Evolutionary conservation across 2,329 filamentous ascomycete genomes (phyloP), one percentile per base, ranked within the genome.

Genomic region (Xylaria sp.): DNA sequence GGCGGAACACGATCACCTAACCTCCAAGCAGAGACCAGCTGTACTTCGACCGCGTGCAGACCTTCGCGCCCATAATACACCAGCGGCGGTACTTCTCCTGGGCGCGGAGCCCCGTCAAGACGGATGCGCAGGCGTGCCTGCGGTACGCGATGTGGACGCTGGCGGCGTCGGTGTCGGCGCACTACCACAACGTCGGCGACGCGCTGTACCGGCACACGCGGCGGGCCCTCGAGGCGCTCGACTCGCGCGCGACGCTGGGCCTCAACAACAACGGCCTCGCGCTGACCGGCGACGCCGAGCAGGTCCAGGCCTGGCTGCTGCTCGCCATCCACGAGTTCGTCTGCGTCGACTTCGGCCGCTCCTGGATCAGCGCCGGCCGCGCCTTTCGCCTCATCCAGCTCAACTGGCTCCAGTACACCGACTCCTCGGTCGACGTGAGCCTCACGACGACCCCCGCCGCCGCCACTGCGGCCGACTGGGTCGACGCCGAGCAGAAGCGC

Each of bases 281-380:
- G 3, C 56, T 57, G 48, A 49, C 50, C 2, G 59, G 62, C 21
- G 59, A 63, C 21, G 44, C 62, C 39, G 57, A 62, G 22, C 61
- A 62, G 26, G 49, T 61, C 7, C 61, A 63, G 18, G 62, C 63
- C 7, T 63, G 61, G 62, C 59, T 64, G n/a, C 59, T 64, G 40
- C 49, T 64, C 16, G 60, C 62, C 3, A 55, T 55, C 13, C 61
- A 64, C n/a, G 63, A 65, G 21, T 63, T 64, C 22, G 61, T 63
- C 48, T 61, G 54, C 21, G 50, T 63, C 40, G 58, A 64, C 44
- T 64, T 63, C 19, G 54, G 59, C 18, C 54, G 55, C 20, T 61
- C 55, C 8, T 66, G 62, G 62, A 59, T 65, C 16, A 65, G 59
- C 43, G 62, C 63, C 29, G 62, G 63, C 22, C 57, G 61, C 54